Evolutionary conservation across 1,284 basidiomycete genomes (phyloP), one percentile per base, ranked within the genome.

Genomic region (Heterobasidion parviporum): DNA sequence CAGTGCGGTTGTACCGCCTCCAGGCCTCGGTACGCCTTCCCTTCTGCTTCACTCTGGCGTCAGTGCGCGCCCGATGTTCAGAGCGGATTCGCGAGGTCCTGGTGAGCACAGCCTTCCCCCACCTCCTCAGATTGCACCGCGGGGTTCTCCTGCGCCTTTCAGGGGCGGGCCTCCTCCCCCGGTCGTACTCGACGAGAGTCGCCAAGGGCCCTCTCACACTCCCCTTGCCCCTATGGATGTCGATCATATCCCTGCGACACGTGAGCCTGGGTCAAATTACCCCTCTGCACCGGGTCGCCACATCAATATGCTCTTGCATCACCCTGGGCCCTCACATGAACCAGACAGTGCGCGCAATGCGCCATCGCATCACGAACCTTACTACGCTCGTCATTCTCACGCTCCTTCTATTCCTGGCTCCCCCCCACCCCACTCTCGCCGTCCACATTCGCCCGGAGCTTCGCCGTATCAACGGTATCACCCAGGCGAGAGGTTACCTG

Each of bases 201-300:
- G 83, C n/a, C 83, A 85, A 50, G 67, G 74, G 1, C 77, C 81
- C 8, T 76, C 80, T 5, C 86, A 89, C 59, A 82, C 87, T 0
- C 86, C 82, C 1, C 74, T 94, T 18, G 91, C 89, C 1, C 79
- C 90, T 0, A 94, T 94, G 85, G 90, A 94, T 15, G 79, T 89
- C 6, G 89, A 93, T 56, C 78, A 84, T n/a, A 77, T 78, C 10
- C 78, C 79, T 8, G 65, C 73, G 54, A 60, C 60, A 35, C 78
- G 82, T 16, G 83, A 85, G 52, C 79, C 78, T 58, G 72, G 77
- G 14, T 69, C 70, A 20, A 65, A 74, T 14, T 70, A 67, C 54
- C 64, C 65, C 2, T 64, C 68, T 15, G 83, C 81, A 3, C 63
- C 63, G 5, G 69, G 72, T 6, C 77, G 79, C 8, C 77, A 80